Percentiles rank a stretch among this genome's conserved stretches.
These are phyloP conservation scores for Senna siamea DNA, from an alignment of 306 rosid species.

Conservation along the genomic window DNA sequence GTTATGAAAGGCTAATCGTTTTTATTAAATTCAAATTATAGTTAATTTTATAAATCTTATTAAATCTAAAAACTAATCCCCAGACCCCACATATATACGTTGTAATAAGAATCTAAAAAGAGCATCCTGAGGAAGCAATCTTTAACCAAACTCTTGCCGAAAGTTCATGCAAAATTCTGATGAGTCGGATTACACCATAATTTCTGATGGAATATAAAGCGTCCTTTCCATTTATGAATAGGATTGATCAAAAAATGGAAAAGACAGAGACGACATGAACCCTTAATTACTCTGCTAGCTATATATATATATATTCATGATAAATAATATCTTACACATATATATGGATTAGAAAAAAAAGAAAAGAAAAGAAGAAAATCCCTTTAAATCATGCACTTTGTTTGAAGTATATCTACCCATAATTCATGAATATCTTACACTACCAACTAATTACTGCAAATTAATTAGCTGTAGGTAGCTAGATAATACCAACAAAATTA, in stretches of 20 bases:
- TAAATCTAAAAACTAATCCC: no score
- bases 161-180: constrained; percentile 20
- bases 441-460: not conserved
- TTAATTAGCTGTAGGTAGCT: not conserved
- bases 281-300: not conserved
- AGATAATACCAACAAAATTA: constrained; percentile 39
- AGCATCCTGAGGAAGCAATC: not conserved
- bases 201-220: not conserved
- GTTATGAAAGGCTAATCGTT: no score
- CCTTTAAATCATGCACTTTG: constrained; percentile 13
- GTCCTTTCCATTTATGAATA: not conserved
- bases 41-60: no score
- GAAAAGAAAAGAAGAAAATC: not conserved
- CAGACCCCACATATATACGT: no score
- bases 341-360: not conserved
- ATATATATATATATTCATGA: constrained; percentile 20
- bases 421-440: constrained; percentile 18
- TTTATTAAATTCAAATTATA: no score
- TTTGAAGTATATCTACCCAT: not conserved
- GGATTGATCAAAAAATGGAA: not conserved
- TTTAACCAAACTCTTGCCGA: constrained; percentile 16
- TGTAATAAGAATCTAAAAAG: not conserved
- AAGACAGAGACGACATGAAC: not conserved
- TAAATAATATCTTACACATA: constrained; percentile 12
- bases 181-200: not conserved